A percentile compares a stretch with the other conserved stretches of the same genome.
Conservation (phyloP, 345 rosid genomes). For the Pelargonium nanum region DNA sequence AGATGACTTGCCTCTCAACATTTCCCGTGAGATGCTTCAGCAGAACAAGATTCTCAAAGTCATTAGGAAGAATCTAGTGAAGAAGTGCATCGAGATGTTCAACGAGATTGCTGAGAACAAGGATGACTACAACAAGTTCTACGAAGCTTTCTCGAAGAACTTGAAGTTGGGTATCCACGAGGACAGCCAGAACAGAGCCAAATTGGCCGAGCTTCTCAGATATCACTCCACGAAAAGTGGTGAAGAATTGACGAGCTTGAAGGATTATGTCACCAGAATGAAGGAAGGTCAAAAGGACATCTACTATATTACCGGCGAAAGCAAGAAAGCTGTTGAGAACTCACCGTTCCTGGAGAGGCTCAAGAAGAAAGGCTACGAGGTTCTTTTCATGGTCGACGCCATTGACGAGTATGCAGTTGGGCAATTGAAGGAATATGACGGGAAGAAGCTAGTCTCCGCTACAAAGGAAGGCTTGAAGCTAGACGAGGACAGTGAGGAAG, state of each 20-base stretch:
- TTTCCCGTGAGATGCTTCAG: constrained; percentile 38
- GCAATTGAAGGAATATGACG: constrained; percentile 36
- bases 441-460: constrained; percentile 40
- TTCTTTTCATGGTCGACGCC: constrained; percentile 35
- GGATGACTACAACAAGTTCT: constrained; percentile 38
- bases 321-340: constrained; percentile 43
- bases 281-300: constrained; percentile 43
- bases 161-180: constrained; percentile 40
- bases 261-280: constrained; percentile 41
- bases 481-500: constrained; percentile 36
- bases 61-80: constrained; percentile 38
- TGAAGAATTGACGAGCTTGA: constrained; percentile 30
- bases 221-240: constrained; percentile 37
- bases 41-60: constrained; percentile 46
- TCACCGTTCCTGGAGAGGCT: constrained; percentile 40
- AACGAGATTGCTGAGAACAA: constrained; percentile 36
- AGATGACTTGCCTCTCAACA: constrained; percentile 40
- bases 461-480: constrained; percentile 38
- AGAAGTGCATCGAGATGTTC: constrained; percentile 46
- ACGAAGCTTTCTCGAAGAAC: constrained; percentile 35
- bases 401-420: constrained; percentile 40
- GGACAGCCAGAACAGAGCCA: constrained; percentile 37
- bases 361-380: constrained; percentile 37
- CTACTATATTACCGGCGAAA: constrained; percentile 35
- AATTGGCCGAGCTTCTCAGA: constrained; percentile 32